Evolutionary conservation across 177 flowering plant species (phyloP).

Genomic region (Vitis hybrid): DNA sequence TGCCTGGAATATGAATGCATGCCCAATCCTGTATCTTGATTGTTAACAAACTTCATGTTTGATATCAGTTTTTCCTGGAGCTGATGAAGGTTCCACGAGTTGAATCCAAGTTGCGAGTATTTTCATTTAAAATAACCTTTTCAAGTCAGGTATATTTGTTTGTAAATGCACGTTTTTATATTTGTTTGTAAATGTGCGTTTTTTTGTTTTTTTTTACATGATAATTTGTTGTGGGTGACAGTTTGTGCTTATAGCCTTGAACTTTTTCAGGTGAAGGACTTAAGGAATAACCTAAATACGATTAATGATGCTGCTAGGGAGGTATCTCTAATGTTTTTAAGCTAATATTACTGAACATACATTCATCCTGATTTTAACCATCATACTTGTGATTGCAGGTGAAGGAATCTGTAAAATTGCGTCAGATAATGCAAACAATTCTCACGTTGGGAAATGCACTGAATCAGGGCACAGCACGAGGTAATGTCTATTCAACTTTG

Average conservation of each 20-base stretch:
- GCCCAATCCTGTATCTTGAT: not conserved
- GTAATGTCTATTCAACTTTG: constrained; percentile 28
- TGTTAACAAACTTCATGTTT: constrained; percentile 5
- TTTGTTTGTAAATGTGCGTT: not conserved
- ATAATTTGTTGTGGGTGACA: not conserved
- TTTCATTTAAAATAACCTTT: constrained; percentile 85
- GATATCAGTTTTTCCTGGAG: constrained; percentile 86
- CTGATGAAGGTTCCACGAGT: constrained; percentile 98
- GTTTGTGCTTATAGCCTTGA: constrained; percentile 1
- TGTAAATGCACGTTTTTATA: not conserved
- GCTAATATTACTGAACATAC: not conserved
- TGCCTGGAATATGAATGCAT: constrained; percentile 5
- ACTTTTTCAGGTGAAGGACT: constrained; percentile 70
- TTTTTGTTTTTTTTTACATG: not conserved
- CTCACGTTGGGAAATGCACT: constrained; percentile 96
- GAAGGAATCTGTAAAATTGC: constrained; percentile 81
- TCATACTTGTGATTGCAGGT: constrained; percentile 53
- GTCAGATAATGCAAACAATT: constrained; percentile 95
- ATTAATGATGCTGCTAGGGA: constrained; percentile 78
- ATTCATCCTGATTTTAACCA: constrained; percentile 1
- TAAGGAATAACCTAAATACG: constrained; percentile 58
- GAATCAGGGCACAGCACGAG: constrained; percentile 98
- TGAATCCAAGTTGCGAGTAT: constrained; percentile 91
- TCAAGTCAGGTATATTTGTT: constrained; percentile 63
- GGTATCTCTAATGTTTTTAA: constrained; percentile 42